phyloP scores from a whole-genome alignment of 129 eudicot genomes.

The Oenanthe sinensis region DNA sequence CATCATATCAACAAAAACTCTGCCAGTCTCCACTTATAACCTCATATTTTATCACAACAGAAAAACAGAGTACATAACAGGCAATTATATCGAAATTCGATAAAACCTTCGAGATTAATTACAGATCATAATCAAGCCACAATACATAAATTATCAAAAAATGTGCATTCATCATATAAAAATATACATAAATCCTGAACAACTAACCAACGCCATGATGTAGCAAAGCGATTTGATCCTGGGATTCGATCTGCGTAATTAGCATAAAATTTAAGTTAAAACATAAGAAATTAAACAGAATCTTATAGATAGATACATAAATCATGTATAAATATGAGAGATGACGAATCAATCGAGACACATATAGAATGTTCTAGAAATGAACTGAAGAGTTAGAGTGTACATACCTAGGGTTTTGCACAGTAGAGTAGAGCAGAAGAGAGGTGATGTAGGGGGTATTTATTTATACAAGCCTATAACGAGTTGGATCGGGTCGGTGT shows the following conservation, averaged over 20 bases:
- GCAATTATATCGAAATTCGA: neutral
- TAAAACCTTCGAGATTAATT: neutral
- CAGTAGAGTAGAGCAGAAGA: neutral
- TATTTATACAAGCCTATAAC: neutral
- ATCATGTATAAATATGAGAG: neutral
- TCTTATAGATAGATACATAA: no score
- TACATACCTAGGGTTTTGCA: neutral
- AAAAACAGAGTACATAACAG: neutral
- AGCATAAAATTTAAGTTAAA: no score
- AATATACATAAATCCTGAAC: neutral
- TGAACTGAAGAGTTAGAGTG: neutral
- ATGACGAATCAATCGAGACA: neutral
- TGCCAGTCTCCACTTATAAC: neutral
- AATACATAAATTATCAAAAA: neutral
- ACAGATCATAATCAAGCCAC: neutral
- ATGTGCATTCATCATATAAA: neutral
- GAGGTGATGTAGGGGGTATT: neutral
- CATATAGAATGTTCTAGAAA: neutral
- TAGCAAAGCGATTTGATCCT: constrained; percentile 20
- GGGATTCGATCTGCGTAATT: constrained; percentile 10
- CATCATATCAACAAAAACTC: neutral
- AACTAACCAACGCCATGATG: constrained; percentile 69
- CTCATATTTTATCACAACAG: neutral
- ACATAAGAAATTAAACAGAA: neutral
- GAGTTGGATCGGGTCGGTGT: neutral